Conservation (phyloP, 106 monocot genomes). For the Chionographis japonica region DNA sequence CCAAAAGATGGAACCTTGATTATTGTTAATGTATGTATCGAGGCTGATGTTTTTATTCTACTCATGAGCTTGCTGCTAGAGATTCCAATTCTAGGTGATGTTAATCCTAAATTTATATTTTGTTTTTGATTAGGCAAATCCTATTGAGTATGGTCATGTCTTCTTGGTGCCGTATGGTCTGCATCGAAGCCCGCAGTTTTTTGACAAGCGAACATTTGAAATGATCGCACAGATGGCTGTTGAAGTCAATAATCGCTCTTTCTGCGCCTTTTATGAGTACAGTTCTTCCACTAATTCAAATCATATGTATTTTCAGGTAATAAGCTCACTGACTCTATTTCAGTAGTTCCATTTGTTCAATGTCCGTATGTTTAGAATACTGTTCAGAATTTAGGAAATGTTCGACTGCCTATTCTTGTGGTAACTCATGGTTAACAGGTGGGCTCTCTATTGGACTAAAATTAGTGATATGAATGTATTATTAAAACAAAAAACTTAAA, state of each 20-base stretch:
- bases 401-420: too few relatives aligned
- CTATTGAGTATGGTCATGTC: constrained; percentile 72
- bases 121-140: constrained; percentile 41
- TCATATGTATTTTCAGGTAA: constrained; percentile 52
- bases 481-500: too few relatives aligned
- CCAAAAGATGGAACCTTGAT: constrained; percentile 50
- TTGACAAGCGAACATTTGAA: constrained; percentile 32
- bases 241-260: constrained; percentile 50
- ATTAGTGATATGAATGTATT: too few relatives aligned
- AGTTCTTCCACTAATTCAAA: constrained; percentile 13
- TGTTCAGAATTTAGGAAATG: too few relatives aligned
- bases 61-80: constrained; percentile 4
- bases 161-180: constrained; percentile 49
- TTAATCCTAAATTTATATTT: constrained; percentile 3
- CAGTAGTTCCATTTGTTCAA: not conserved
- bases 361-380: too few relatives aligned
- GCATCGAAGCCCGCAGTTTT: constrained; percentile 10
- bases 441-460: too few relatives aligned
- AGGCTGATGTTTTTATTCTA: not conserved
- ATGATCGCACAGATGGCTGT: constrained; percentile 25
- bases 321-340: not conserved
- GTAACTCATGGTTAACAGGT: too few relatives aligned
- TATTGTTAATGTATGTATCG: constrained; percentile 52
- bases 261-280: constrained; percentile 51
- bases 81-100: not conserved